Percentiles rank a stretch among this genome's conserved stretches.
These are phyloP conservation scores for Podila verticillata DNA, from an alignment of 192 early-diverging fungal species.

Conservation along the genomic window DNA sequence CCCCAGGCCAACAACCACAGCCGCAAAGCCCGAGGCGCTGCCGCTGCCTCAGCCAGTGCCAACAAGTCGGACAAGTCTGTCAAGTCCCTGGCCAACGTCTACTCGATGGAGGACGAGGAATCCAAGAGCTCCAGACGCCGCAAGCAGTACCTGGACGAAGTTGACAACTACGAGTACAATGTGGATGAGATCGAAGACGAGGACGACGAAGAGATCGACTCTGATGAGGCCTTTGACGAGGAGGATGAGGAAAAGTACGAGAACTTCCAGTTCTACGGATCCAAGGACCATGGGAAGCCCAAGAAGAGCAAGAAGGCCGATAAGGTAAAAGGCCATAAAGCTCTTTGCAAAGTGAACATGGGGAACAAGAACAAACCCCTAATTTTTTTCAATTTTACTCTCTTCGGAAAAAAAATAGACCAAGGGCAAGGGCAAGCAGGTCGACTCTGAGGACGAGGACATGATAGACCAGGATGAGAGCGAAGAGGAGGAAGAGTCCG, in stretches of 20 bases:
- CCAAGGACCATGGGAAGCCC: conserved; percentile 54
- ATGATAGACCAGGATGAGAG: conserved; percentile 52
- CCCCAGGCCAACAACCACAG: conserved; percentile 46
- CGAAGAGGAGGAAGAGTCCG: conserved; percentile 51
- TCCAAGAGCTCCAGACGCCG: conserved; percentile 48
- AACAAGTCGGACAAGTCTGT: conserved; percentile 11
- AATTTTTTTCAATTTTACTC: too few species aligned
- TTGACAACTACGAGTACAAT: conserved; percentile 78
- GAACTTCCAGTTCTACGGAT: conserved; percentile 66
- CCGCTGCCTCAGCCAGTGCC: conserved; percentile 13
- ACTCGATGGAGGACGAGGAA: conserved; percentile 54
- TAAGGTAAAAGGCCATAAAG: conserved; percentile 10
- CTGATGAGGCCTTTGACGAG: conserved; percentile 90
- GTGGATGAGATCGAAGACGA: conserved; percentile 81
- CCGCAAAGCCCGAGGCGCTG: conserved; percentile 24
- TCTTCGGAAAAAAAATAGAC: neutral
- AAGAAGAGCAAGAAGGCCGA: conserved; percentile 28
- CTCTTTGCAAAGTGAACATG: neutral
- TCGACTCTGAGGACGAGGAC: conserved; percentile 34
- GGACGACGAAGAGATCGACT: conserved; percentile 95
- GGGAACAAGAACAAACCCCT: neutral
- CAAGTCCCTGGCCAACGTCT: conserved; percentile 43
- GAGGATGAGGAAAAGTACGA: conserved; percentile 88
- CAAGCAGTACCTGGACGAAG: conserved; percentile 63
- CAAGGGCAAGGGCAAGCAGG: conserved; percentile 21